phyloP scores from a whole-genome alignment of 805 yeast genomes.

The Blastobotrys chiropterorum region DNA sequence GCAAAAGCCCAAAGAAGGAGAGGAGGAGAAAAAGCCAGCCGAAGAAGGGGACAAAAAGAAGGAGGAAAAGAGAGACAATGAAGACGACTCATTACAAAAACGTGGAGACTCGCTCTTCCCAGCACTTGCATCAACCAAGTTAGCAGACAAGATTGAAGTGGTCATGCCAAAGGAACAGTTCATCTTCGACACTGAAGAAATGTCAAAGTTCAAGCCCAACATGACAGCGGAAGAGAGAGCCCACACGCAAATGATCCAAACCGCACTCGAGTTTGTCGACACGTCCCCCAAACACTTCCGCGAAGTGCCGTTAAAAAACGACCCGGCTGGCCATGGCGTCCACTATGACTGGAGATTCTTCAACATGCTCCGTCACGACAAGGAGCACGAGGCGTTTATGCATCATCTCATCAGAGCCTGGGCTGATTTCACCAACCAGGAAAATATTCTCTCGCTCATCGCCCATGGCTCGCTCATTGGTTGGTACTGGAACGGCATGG shows the following conservation, averaged over 20 bases:
- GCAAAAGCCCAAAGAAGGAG: slow-evolving; percentile 10
- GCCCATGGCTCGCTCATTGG: slow-evolving; percentile 46
- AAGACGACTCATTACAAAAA: not conserved
- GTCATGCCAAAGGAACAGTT: slow-evolving; percentile 14
- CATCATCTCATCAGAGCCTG: slow-evolving; percentile 43
- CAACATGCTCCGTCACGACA: slow-evolving; percentile 35
- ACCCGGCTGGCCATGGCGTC: slow-evolving; percentile 20
- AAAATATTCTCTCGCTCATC: slow-evolving; percentile 42
- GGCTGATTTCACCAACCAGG: slow-evolving; percentile 38
- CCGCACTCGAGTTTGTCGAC: slow-evolving; percentile 8
- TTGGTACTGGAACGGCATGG: slow-evolving; percentile 44
- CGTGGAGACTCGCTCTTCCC: slow-evolving; percentile 2
- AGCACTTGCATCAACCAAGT: not conserved
- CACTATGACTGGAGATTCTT: slow-evolving; percentile 67
- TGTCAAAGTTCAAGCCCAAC: not conserved
- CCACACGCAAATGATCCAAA: slow-evolving; percentile 16
- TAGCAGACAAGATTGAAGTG: slow-evolving; percentile 11
- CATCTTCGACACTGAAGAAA: slow-evolving; percentile 14
- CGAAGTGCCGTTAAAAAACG: slow-evolving; percentile 17
- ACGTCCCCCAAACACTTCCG: slow-evolving; percentile 18
- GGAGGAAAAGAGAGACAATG: not conserved
- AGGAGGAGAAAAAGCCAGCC: slow-evolving; percentile 1
- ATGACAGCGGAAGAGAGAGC: slow-evolving; percentile 1
- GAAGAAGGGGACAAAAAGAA: slow-evolving; percentile 1
- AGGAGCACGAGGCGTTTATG: slow-evolving; percentile 40